Conservation (phyloP, 2,329 filamentous ascomycete species). For the Xylaria sp. region DNA sequence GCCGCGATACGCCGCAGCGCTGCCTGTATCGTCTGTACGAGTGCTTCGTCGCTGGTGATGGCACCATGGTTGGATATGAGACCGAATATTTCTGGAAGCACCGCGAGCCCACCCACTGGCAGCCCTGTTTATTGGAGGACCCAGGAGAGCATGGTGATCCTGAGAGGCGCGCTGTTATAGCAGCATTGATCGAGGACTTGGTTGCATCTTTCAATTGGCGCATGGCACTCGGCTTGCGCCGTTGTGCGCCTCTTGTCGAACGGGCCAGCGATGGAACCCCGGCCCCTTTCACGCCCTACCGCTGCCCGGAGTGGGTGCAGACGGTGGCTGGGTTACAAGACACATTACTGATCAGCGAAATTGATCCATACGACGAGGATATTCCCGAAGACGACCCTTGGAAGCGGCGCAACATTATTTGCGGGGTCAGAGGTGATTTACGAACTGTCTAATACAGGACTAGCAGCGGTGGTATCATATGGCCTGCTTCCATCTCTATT, state of each 20-base stretch:
- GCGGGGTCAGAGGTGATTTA: constrained; percentile 5
- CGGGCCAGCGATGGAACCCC: constrained; percentile 12
- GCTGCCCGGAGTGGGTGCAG: constrained; percentile 17
- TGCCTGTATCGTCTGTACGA: constrained; percentile 20
- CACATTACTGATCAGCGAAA: constrained; percentile 15
- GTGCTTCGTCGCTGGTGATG: constrained; percentile 2
- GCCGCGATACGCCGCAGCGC: constrained; percentile 24
- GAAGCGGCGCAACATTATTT: constrained; percentile 15
- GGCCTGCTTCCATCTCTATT: too few species aligned
- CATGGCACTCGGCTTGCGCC: constrained; percentile 11
- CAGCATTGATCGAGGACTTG: constrained; percentile 14
- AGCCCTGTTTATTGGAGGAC: constrained; percentile 6
- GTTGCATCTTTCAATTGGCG: constrained; percentile 23
- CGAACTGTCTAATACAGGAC: constrained; percentile 8
- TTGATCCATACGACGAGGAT: constrained; percentile 3
- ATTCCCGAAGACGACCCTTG: constrained; percentile 2
- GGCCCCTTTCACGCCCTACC: constrained; percentile 15
- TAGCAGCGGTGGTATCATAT: neutral
- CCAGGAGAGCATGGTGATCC: constrained; percentile 8
- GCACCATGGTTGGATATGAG: constrained; percentile 11
- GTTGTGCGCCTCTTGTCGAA: constrained; percentile 1
- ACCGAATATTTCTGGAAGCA: constrained; percentile 23
- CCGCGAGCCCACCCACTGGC: constrained; percentile 14
- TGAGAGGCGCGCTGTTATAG: constrained; percentile 18
- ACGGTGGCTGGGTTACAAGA: neutral